Evolutionary conservation across 495 filamentous ascomycete genomes (phyloP).

Genomic region (Podospora appendiculata): DNA sequence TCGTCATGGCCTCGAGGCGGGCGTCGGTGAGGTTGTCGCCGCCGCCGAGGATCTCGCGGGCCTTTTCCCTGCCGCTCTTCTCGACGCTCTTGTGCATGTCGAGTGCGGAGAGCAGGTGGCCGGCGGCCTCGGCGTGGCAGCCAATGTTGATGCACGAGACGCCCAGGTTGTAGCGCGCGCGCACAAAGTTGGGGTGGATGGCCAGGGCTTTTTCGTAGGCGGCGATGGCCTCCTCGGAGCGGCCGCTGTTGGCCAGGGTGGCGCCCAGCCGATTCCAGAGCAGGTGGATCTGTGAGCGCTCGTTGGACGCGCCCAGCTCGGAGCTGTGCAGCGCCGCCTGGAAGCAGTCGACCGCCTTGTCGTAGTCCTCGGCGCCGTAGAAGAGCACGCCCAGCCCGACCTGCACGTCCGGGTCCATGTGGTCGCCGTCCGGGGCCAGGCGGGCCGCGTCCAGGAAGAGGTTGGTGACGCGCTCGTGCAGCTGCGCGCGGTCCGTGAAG

Average conservation of each 20-base stretch:
- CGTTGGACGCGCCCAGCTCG: conserved; percentile 70
- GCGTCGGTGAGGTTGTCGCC: conserved; percentile 47
- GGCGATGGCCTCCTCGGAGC: conserved; percentile 89
- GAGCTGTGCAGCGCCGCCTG: conserved; percentile 75
- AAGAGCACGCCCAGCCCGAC: conserved; percentile 95
- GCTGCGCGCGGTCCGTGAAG: conserved; percentile 82
- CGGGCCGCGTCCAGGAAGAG: conserved; percentile 90
- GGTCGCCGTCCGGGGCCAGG: conserved; percentile 72
- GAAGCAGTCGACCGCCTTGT: conserved; percentile 99
- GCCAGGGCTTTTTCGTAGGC: conserved; percentile 89
- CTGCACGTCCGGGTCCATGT: conserved; percentile 97
- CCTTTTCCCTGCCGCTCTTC: conserved; percentile 72
- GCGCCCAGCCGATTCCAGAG: conserved; percentile 98
- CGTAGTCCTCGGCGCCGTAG: conserved; percentile 96
- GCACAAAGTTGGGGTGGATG: conserved; percentile 89
- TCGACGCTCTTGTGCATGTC: conserved; percentile 97
- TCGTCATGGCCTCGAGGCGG: conserved; percentile 71
- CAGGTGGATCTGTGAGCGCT: conserved; percentile 71
- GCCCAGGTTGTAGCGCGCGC: conserved; percentile 92
- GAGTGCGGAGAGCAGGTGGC: conserved; percentile 86
- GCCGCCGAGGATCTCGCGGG: conserved; percentile 68
- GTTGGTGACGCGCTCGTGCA: conserved; percentile 83
- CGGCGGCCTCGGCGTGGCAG: conserved; percentile 84
- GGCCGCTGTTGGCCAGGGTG: conserved; percentile 89
- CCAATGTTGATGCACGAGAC: conserved; percentile 97